Evolutionary conservation across 2,329 filamentous ascomycete species (phyloP).

Genomic region (Didymella lethalis): DNA sequence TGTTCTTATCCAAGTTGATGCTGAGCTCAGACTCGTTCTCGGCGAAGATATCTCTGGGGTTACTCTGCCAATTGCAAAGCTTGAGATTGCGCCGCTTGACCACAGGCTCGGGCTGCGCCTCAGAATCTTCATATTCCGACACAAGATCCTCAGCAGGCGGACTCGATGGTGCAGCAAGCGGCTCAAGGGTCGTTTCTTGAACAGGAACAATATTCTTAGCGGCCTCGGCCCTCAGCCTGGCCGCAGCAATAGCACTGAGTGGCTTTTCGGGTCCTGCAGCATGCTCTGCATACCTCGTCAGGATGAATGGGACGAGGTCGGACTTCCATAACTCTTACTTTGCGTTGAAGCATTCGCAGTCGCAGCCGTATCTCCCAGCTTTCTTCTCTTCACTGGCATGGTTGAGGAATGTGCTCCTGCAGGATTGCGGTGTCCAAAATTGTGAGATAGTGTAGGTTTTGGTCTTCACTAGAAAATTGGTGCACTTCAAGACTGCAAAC

Average conservation of each 20-base stretch:
- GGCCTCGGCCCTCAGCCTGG: constrained; percentile 40
- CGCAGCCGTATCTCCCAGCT: constrained; percentile 22
- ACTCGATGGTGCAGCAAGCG: constrained; percentile 27
- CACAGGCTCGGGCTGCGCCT: constrained; percentile 26
- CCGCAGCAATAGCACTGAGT: constrained; percentile 47
- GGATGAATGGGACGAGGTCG: constrained; percentile 1
- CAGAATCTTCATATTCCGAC: constrained; percentile 32
- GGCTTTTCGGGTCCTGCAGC: constrained; percentile 27
- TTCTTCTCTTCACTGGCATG: constrained; percentile 47
- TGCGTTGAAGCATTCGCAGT: not conserved
- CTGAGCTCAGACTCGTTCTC: constrained; percentile 39
- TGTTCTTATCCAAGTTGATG: constrained; percentile 40
- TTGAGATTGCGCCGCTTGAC: constrained; percentile 32
- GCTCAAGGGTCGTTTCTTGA: constrained; percentile 24
- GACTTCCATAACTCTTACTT: constrained; percentile 20
- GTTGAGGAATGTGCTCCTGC: not conserved
- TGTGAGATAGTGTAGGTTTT: not conserved
- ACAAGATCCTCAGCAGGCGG: constrained; percentile 24
- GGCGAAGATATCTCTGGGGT: constrained; percentile 31
- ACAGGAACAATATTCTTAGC: constrained; percentile 20
- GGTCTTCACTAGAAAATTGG: not conserved
- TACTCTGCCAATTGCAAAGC: constrained; percentile 45
- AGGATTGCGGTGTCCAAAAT: not conserved
- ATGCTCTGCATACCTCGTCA: constrained; percentile 19
- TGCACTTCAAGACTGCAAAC: too few relatives aligned